Evolutionary conservation across 139 green algal genomes (phyloP).

Genomic region (Tetradesmus lagerheimii): DNA sequence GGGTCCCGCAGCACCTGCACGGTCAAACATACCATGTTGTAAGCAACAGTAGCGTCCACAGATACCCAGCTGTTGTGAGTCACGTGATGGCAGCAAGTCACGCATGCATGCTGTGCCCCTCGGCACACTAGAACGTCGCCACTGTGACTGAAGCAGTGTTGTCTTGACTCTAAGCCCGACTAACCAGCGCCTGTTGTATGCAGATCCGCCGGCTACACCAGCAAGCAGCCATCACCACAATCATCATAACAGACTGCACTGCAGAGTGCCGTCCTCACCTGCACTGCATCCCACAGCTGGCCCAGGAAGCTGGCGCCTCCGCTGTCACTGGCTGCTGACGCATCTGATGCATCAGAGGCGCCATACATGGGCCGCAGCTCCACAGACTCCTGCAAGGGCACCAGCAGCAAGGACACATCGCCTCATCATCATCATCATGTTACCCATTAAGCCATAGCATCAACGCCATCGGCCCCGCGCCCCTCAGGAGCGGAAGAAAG

Average conservation of each 20-base stretch:
- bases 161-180: no score
- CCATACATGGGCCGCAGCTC: constrained; percentile 68
- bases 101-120: not conserved
- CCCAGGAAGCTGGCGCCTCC: constrained; percentile 79
- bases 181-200: no score
- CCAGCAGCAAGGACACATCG: not conserved
- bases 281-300: constrained; percentile 65
- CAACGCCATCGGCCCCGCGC: no score
- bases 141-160: no score
- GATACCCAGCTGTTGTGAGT: not conserved
- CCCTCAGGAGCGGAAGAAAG: no score
- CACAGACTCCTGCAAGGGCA: constrained; percentile 26
- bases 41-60: not conserved
- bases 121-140: no score
- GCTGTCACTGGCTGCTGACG: constrained; percentile 71
- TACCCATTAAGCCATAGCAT: no score
- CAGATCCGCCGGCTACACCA: no score
- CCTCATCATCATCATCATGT: not conserved
- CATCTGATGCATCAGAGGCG: constrained; percentile 43
- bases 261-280: constrained; percentile 46
- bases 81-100: no score
- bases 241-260: not conserved
- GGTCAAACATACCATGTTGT: not conserved
- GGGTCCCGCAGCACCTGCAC: not conserved
- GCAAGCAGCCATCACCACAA: not conserved